Base-by-base conservation (phyloP, 108 stramenopile genomes). In the Skeletonema menzelii region DNA sequence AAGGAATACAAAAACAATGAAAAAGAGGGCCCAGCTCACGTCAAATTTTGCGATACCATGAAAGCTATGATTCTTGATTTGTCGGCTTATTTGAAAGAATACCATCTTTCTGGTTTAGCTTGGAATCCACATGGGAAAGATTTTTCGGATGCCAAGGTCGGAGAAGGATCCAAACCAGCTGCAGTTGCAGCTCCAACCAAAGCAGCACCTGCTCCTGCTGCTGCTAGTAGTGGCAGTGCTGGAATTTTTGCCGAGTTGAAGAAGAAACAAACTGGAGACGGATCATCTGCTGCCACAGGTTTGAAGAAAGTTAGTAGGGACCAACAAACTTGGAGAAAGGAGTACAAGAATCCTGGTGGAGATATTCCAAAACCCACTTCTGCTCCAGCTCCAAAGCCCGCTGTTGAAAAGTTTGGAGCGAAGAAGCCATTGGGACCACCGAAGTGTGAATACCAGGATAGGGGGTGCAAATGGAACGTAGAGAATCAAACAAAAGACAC, bases 321-420 rank as follows among this genome's bases (percentile, higher is more conserved):
- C 65, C 89, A 91, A 83, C 96, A 98, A 82, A 98, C 98, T 15
- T 98, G 96, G 96, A 79, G 96, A 30, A 88, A 94, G 81, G 98
- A 97, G 72, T 98, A 85, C 89, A 87, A 93, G 75, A 70, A 82
- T 35, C 49, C 71, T 7, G 87, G 71, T 42, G 89, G 59, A 1
- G 72, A 65, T n/a, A 79, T 47, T 1, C 37, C 82, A 1, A 28
- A 72, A 27, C 62, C 59, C 15, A 17, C 73, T 20, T 20, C 70
- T 30, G 32, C 31, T 57, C 44, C 67, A 17, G 27, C 30, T 27
- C 4, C 63, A 13, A 30, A 27, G 30, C 14, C 35, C 5, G 32
- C 40, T 11, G n/a, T 58, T 38, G 53, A 58, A 55, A 77, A 84
- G 63, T 61, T 61, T 35, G 63, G 60, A 46, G 68, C 75, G 47